Base-by-base conservation (phyloP, 2,329 filamentous ascomycete genomes). In the Exophiala sp. region DNA sequence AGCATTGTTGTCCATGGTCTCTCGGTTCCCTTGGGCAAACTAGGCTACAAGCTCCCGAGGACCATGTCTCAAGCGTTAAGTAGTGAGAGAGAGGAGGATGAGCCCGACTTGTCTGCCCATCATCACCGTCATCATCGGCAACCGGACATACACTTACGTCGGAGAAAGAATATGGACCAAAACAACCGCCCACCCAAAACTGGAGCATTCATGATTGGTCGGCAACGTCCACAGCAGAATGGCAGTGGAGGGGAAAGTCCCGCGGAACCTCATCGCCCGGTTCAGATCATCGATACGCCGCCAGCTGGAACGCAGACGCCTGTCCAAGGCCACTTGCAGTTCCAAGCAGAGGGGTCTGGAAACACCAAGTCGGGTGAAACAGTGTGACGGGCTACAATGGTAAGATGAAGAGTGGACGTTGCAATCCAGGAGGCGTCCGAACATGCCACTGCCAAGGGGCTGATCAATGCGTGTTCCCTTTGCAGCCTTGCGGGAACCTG, bases 1-100 rank as follows among this genome's bases (percentile, higher is more conserved):
- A 93, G 86, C 58, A 83, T 95, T 52, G 85, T 89, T 70, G 75
- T 50, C 13, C 53, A 60, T 82, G 82, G 70, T 90, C 72, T 95
- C 1, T 88, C 82, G 43, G 87, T 95, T 11, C 88, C 89, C 0
- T 66, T 93, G 2, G 72, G 69, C 19, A 74, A 73, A 60, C 65
- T 71, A 1, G 71, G 71, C 13, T 73, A 73, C 45, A 62, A 72
- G 48, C 63, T 73, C n/a, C 71, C 70, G 0, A 65, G 70, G 42
- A 72, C 70, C 6, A 65, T 74, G 41, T 74, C 72, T 40, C 66
- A 60, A 14, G 69, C 64, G 3, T 62, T 73, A n/a, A 78, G 71
- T 45, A 70, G 65, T 16, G 55, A 59, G 3, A 69, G 62, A 43
- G 47, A 49, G 11, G 48, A 53, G 10, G 48, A 52, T 7, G 44